Conservation (phyloP, 2,329 filamentous ascomycete species). For the Stemphylium beticola region DNA sequence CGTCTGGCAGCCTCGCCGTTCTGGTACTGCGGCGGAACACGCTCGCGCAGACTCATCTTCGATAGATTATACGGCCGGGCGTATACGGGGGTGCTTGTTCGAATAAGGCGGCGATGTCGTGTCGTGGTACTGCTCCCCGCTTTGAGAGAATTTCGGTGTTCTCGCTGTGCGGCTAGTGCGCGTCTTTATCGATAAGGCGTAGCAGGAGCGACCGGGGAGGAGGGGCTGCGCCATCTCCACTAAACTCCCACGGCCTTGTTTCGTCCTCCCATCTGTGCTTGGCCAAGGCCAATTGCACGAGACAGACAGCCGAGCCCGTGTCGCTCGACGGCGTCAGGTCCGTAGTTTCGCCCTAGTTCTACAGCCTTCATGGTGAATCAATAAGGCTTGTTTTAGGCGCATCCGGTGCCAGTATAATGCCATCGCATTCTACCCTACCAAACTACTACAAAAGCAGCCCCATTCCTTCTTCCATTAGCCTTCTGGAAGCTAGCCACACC, state of each 20-base stretch:
- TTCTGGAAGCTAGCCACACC: constrained; percentile 16
- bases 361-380: constrained; percentile 8
- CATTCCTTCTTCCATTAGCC: constrained; percentile 10
- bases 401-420: constrained; percentile 1
- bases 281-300: not conserved
- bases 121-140: constrained; percentile 22
- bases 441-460: constrained; percentile 16
- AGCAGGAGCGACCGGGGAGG: not conserved
- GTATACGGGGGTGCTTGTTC: constrained; percentile 10
- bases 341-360: constrained; percentile 16
- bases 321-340: constrained; percentile 4
- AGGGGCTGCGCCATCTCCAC: constrained; percentile 5
- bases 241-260: constrained; percentile 1
- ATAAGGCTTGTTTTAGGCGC: constrained; percentile 4
- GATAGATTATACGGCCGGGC: constrained; percentile 11
- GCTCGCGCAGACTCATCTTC: constrained; percentile 30
- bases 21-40: constrained; percentile 42
- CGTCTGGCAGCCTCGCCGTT: constrained; percentile 48
- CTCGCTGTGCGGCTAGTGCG: constrained; percentile 26
- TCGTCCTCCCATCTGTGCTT: not conserved
- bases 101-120: constrained; percentile 13
- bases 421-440: not conserved
- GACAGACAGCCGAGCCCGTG: constrained; percentile 16
- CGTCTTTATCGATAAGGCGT: constrained; percentile 25
- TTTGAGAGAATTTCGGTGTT: constrained; percentile 22